Base-by-base conservation (phyloP, 2,329 filamentous ascomycete genomes). In the Trichoderma aggressivum region DNA sequence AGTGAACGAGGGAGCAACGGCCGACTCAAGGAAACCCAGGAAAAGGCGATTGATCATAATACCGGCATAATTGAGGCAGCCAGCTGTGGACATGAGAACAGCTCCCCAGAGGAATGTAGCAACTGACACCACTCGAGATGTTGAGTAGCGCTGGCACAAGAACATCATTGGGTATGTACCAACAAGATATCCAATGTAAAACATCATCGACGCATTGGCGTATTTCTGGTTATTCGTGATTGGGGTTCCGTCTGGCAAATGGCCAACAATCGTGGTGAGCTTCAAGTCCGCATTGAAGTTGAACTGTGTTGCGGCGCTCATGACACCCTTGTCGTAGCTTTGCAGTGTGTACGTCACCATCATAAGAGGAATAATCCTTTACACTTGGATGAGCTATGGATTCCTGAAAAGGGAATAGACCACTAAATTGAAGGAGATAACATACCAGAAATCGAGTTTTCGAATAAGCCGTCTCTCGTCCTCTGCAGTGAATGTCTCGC, bases 151-250 rank as follows among this genome's bases (percentile, higher is more conserved):
- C 16, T 66, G 63, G 21, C 47, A 66, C 7, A 66, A 26, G 43
- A 66, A 66, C 63, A 66, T 66, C 63, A 66, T 66, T 16, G 63
- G 63, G 16, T 66, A 66, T 39, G 63, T 66, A 3, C 63, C 63
- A 7, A 66, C 63, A 7, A 66, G 30, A 53, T 66, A 66, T 56
- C 63, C 63, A 14, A 66, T 66, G 14, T 66, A 66, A 28, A 66
- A 66, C 7, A 66, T 56, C 63, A 66, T 66, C 10, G 63, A 66
- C 11, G 63, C 63, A 56, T 66, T 66, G 47, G 63, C 63, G 47
- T 66, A 66, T 56, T 66, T 66, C 11, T 66, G 47, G 21, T 66
- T 66, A 18, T 66, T 56, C 8, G 63, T 66, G n/a, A 66, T 66
- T 32, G 63, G 63, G 5, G 63, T 66, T 12, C 63, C 47, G 10